These are phyloP conservation scores for Aegilops longissima DNA, from an alignment of 176 grass and related monocot species.

Conservation along the genomic window DNA sequence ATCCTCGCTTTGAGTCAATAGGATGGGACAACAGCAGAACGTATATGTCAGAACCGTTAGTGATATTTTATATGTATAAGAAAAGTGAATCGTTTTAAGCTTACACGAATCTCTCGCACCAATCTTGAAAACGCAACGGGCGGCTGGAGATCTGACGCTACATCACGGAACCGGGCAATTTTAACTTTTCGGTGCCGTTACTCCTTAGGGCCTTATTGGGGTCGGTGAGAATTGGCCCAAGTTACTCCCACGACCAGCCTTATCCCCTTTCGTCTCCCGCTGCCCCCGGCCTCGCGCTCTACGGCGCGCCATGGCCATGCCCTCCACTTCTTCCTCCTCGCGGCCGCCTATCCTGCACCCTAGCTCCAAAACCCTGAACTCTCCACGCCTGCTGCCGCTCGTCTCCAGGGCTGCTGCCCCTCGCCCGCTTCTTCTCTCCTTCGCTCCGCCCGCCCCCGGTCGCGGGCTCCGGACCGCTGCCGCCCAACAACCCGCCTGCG, in stretches of 20 bases:
- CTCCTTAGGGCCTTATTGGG: too few species aligned
- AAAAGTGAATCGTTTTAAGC: too few species aligned
- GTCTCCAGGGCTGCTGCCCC: neutral
- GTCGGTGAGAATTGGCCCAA: too few species aligned
- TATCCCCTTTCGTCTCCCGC: neutral
- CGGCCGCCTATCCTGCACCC: slow-evolving; percentile 15
- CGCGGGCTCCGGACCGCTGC: neutral
- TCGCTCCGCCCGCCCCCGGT: slow-evolving; percentile 7
- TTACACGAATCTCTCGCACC: too few species aligned
- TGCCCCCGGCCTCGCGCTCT: neutral
- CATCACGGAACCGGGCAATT: too few species aligned
- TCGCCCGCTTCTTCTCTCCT: slow-evolving; percentile 18
- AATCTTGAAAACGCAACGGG: too few species aligned
- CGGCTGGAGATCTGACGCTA: too few species aligned
- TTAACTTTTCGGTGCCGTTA: too few species aligned
- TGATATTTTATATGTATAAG: too few species aligned
- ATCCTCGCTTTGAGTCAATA: too few species aligned
- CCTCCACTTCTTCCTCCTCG: slow-evolving; percentile 26
- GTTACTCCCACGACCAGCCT: neutral
- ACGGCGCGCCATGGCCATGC: slow-evolving; percentile 23
- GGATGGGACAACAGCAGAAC: too few species aligned
- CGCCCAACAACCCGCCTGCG: neutral
- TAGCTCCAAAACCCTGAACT: neutral
- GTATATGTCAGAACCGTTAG: too few species aligned
- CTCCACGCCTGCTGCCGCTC: neutral